These are phyloP conservation scores for Stemphylium vesicarium DNA, from an alignment of 2,329 filamentous ascomycete genomes.

Conservation along the genomic window DNA sequence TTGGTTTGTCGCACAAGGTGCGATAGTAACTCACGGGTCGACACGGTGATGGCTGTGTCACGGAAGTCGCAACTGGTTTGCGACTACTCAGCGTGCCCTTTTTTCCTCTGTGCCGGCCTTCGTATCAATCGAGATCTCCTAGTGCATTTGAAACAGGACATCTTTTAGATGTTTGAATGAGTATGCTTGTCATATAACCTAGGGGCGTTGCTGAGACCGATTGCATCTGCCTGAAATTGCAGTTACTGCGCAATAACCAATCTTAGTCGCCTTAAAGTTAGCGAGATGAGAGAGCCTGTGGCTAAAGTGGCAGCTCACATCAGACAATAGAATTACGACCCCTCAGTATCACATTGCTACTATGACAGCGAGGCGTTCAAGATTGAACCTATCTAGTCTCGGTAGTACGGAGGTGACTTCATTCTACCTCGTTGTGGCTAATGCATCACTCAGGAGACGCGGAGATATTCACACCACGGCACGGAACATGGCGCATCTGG, in stretches of 20 bases:
- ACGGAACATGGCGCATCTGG: conserved; percentile 5
- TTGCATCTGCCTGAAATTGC: conserved; percentile 8
- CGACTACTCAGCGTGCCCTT: neutral
- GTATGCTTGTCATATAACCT: neutral
- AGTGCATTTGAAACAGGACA: neutral
- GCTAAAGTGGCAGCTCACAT: conserved; percentile 16
- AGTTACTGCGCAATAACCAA: conserved; percentile 13
- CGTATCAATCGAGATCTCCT: neutral
- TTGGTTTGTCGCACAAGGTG: conserved; percentile 2
- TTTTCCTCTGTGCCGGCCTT: neutral
- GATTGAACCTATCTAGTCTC: conserved; percentile 13
- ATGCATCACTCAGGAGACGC: conserved; percentile 20
- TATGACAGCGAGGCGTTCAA: conserved; percentile 19
- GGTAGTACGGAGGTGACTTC: conserved; percentile 24
- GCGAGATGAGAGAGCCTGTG: conserved; percentile 19
- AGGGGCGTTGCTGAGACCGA: conserved; percentile 1
- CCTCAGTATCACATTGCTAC: conserved; percentile 3
- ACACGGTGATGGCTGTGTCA: conserved; percentile 1
- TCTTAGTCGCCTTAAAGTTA: conserved; percentile 14
- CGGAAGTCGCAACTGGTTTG: neutral
- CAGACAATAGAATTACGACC: conserved; percentile 7
- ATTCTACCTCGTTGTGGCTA: conserved; percentile 19
- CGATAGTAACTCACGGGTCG: neutral
- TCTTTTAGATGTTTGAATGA: neutral
- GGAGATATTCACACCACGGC: conserved; percentile 3